Evolutionary conservation across 1,284 basidiomycete species (phyloP).

Genomic region (Tranzscheliella williamsii): DNA sequence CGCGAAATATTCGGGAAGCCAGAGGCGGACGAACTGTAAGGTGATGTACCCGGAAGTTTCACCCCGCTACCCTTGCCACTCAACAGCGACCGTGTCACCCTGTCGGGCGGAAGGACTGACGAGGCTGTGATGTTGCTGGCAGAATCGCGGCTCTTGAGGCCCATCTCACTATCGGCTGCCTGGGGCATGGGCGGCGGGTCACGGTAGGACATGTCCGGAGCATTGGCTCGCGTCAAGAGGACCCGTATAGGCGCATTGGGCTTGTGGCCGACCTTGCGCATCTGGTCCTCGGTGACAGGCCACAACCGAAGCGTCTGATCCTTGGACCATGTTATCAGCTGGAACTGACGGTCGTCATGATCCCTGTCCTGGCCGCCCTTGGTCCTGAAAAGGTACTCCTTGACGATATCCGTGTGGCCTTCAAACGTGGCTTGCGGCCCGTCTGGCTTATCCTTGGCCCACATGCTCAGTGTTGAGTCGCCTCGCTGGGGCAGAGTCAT

Average conservation of each 20-base stretch:
- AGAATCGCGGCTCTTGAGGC: slow-evolving; percentile 12
- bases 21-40: slow-evolving; percentile 35
- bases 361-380: slow-evolving; percentile 63
- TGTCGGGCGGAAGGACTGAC: slow-evolving; percentile 37
- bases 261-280: slow-evolving; percentile 64
- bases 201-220: slow-evolving; percentile 50
- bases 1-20: slow-evolving; percentile 28
- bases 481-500: slow-evolving; percentile 88
- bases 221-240: slow-evolving; percentile 63
- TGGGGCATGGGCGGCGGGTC: slow-evolving; percentile 25
- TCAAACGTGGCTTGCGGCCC: slow-evolving; percentile 76
- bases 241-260: slow-evolving; percentile 65
- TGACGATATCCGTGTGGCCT: slow-evolving; percentile 89
- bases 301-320: slow-evolving; percentile 89
- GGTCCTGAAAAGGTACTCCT: slow-evolving; percentile 95
- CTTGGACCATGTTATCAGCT: slow-evolving; percentile 91
- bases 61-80: slow-evolving; percentile 41
- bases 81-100: slow-evolving; percentile 33
- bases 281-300: slow-evolving; percentile 76
- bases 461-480: slow-evolving; percentile 84
- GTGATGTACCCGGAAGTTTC: slow-evolving; percentile 26
- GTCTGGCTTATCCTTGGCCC: slow-evolving; percentile 65
- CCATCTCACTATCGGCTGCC: slow-evolving; percentile 9
- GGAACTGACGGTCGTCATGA: slow-evolving; percentile 54
- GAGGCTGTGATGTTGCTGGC: slow-evolving; percentile 30